Conservation (phyloP, 352 stramenopile species). For the Pythium brassicae region DNA sequence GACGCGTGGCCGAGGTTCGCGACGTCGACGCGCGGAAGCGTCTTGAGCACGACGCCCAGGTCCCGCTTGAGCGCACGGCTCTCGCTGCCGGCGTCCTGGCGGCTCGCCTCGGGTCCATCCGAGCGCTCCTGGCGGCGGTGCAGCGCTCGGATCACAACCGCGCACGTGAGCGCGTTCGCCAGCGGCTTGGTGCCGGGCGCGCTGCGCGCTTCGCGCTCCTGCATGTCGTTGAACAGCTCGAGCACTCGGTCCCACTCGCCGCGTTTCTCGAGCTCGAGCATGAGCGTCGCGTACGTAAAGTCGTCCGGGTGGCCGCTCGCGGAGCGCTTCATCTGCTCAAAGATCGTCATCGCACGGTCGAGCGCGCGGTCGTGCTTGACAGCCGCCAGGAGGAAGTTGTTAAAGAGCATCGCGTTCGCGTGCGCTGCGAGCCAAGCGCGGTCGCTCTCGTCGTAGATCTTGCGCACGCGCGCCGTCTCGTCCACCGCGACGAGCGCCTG, state of each 20-base stretch:
- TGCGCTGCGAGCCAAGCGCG: conserved; percentile 29
- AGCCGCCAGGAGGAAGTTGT: conserved; percentile 57
- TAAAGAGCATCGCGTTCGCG: conserved; percentile 45
- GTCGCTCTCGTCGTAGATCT: conserved; percentile 44
- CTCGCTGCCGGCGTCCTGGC: background rate
- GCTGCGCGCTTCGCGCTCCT: conserved; percentile 24
- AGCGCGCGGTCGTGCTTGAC: conserved; percentile 20
- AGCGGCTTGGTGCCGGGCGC: conserved; percentile 13
- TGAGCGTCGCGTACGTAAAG: conserved; percentile 61
- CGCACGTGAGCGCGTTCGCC: conserved; percentile 49
- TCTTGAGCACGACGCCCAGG: conserved; percentile 42
- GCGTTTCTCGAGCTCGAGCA: conserved; percentile 47
- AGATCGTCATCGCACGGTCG: conserved; percentile 30
- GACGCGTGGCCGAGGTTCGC: conserved; percentile 41
- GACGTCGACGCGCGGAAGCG: conserved; percentile 32
- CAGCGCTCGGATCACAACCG: conserved; percentile 40
- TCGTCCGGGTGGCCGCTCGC: conserved; percentile 38
- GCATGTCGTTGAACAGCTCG: conserved; percentile 56
- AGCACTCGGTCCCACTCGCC: conserved; percentile 40
- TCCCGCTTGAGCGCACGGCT: conserved; percentile 26
- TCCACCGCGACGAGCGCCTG: conserved; percentile 51
- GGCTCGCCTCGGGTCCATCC: background rate
- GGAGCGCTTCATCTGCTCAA: conserved; percentile 40
- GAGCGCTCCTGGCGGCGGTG: conserved; percentile 13
- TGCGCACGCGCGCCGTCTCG: conserved; percentile 34